Conservation (phyloP, 2,329 filamentous ascomycete genomes). For the Fusarium ambrosium region DNA sequence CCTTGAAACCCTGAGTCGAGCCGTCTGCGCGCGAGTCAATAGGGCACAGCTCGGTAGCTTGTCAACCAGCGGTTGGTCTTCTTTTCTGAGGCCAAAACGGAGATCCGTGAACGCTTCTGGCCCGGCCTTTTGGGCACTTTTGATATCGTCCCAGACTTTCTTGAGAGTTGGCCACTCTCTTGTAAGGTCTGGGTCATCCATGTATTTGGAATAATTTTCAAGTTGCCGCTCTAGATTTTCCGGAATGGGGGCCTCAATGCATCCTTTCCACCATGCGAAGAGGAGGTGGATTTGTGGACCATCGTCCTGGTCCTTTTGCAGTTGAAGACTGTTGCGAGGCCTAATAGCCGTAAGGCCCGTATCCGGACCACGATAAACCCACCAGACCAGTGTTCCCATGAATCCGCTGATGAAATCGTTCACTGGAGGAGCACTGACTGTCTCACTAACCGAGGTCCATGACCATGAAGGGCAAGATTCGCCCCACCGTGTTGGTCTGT, state of each 20-base stretch:
- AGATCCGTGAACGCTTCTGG: neutral
- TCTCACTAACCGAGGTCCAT: neutral
- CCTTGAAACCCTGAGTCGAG: neutral
- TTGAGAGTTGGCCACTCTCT: neutral
- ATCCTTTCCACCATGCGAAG: neutral
- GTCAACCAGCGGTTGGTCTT: neutral
- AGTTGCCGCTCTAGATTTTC: neutral
- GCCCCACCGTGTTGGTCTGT: neutral
- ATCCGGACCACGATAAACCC: neutral
- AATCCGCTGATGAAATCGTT: accelerated
- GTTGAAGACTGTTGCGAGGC: neutral
- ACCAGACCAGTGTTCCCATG: neutral
- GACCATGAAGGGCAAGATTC: neutral
- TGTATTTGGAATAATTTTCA: neutral
- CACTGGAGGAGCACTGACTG: neutral
- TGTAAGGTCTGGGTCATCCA: too few relatives aligned
- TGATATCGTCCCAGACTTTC: neutral
- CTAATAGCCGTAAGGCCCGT: neutral
- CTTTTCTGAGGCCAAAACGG: neutral
- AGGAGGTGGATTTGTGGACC: neutral
- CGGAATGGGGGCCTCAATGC: neutral
- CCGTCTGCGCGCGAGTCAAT: neutral
- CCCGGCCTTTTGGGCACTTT: neutral
- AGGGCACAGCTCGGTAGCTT: neutral
- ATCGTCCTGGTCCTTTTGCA: too few relatives aligned